Base-by-base conservation (phyloP, 2,329 filamentous ascomycete genomes). In the Leptodontidium sp. region DNA sequence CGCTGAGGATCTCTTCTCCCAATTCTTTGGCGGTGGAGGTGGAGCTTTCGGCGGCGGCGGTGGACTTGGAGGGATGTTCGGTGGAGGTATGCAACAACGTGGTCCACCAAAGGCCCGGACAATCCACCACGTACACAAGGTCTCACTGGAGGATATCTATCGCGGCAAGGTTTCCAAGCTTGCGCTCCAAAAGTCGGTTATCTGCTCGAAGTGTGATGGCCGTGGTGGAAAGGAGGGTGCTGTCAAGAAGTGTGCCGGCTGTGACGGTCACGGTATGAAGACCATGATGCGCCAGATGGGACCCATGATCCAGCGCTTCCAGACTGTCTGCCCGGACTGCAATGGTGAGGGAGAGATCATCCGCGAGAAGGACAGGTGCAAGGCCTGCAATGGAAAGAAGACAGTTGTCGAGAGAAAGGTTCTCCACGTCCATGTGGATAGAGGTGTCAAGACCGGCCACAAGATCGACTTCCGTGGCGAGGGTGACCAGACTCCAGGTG, bases 251-350 rank as follows among this genome's bases (percentile, higher is more conserved):
- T 99, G 96, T 83, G 79, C 88, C 50, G 92, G 93, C 78, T 99
- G 96, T 81, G 93, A 97, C 77, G 96, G 96, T 74, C 89, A 92
- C 73, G 96, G 96, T 82, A 97, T 98, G 93, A 98, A 98, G 91
- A 98, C 93, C 50, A 98, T 99, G 95, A 98, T 99, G 96, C 92
- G 97, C 80, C 96, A 99, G 84, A 98, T 99, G 94, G 96, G 96
- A 63, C 96, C 96, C 69, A 99, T 99, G 96, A 98, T 99, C 76
- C 97, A 99, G 85, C 93, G 96, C 68, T 99, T 99, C 90, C 96
- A 99, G 87, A 98, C 95, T 38, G 94, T 98, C 77, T 99, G 96
- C 88, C 93, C 94, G 35, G 97, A 99, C 84, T 99, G 96, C 81
- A 95, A 96, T 76, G 97, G 97, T 72, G 96, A 99, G 82, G 95